Evolutionary conservation across 306 rosid genomes (phyloP), one percentile per base, ranked within the genome.

Genomic region (Lathyrus tuberosus): DNA sequence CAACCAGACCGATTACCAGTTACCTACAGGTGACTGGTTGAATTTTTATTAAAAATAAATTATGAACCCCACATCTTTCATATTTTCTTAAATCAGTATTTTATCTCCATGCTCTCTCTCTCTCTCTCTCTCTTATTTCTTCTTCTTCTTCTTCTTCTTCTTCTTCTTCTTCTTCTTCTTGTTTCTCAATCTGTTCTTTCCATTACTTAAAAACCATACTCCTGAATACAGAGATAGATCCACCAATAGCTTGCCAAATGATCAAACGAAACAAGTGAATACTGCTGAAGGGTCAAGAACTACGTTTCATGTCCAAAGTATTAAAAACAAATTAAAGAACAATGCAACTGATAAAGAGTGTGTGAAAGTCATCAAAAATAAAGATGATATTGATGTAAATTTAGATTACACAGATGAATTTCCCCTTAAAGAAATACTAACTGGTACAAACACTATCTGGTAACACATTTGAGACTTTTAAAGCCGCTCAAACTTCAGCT

Each of bases 391-490:
- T 3, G 81, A 75, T 12, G 65, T 31, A 10, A 81, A 75, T 47
- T 74, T 76, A 65, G 90, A 73, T 71, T 62, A 75, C 66, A 13
- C 58, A 30, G 56, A 28, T 7, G 89, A 83, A 56, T 67, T 76
- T 31, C 92, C 91, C 22, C 73, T 87, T 12, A 73, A 68, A 37
- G 92, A 91, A 71, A 68, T 94, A 5, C 74, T 91, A 76, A 70
- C 85, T 5, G 14, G 73, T 91, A 72, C 89, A 91, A 76, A 87
- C 89, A 69, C 95, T 94, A 68, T 84, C 95, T 4, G 95, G 86
- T 59, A 61, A 16, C 62, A 70, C 83, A 31, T 73, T 83, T 42
- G 93, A 83, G 4, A 48, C 67, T 51, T 51, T 81, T 35, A 81
- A 73, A 60, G 67, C 18, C 76, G 62, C 85, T 13, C 80, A 76